Conservation (phyloP, 352 stramenopile genomes). For the Pythium biforme region DNA sequence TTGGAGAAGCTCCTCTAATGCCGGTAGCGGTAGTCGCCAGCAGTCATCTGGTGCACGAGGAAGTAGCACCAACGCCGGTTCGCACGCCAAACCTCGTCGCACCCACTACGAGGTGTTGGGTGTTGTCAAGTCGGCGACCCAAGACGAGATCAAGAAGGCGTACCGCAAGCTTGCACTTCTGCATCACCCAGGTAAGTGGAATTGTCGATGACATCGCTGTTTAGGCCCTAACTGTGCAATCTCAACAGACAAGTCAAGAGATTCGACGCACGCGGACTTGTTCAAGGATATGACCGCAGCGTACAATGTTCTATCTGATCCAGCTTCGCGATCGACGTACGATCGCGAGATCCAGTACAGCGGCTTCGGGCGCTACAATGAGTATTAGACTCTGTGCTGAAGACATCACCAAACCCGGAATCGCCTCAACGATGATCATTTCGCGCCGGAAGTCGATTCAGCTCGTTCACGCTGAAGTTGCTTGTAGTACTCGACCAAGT, state of each 20-base stretch:
- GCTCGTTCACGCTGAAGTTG: constrained; percentile 35
- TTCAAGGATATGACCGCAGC: constrained; percentile 88
- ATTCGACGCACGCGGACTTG: constrained; percentile 50
- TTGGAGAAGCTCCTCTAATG: constrained; percentile 27
- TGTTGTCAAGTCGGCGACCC: constrained; percentile 49
- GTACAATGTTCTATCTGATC: constrained; percentile 82
- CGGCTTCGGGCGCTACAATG: constrained; percentile 54
- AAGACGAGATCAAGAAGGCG: constrained; percentile 84
- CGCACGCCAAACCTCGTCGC: constrained; percentile 24
- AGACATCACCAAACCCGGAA: not conserved
- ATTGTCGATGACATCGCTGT: too few species aligned
- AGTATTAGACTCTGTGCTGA: constrained; percentile 20
- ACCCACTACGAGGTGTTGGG: constrained; percentile 85
- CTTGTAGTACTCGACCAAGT: constrained; percentile 77
- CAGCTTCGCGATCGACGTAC: constrained; percentile 52
- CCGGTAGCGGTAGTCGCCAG: constrained; percentile 19
- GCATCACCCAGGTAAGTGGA: constrained; percentile 79
- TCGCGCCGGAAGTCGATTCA: not conserved
- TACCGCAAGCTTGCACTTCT: constrained; percentile 87
- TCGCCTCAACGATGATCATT: not conserved
- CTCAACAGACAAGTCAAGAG: constrained; percentile 72
- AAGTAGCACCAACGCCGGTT: not conserved
- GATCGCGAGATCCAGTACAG: constrained; percentile 68
- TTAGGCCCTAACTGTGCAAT: not conserved
- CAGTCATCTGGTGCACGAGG: constrained; percentile 26